A percentile compares a stretch with the other conserved stretches of the same genome.
Evolutionary conservation across 148 eudicot species (phyloP).

Genomic region (Beta vulgaris): DNA sequence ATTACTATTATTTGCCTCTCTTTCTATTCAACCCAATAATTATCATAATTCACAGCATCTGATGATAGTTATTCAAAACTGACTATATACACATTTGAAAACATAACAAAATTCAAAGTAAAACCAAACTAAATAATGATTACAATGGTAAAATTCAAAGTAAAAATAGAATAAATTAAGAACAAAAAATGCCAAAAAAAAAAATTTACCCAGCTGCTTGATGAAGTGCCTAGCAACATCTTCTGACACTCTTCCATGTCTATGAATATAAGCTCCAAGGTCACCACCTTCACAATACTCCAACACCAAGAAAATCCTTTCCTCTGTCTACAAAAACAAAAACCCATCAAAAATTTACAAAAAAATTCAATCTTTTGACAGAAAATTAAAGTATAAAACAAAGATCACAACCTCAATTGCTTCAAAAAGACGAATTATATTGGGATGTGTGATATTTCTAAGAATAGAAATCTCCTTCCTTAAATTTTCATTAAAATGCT

Average conservation of each 20-base stretch:
- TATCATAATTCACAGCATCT: conserved; percentile 7
- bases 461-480: conserved; percentile 53
- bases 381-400: not conserved
- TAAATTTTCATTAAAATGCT: conserved; percentile 44
- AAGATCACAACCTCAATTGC: conserved; percentile 41
- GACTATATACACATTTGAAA: not conserved
- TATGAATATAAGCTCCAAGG: conserved; percentile 47
- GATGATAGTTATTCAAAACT: conserved; percentile 6
- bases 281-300: conserved; percentile 59
- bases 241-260: conserved; percentile 49
- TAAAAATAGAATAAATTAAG: not conserved
- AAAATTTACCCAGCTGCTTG: conserved; percentile 44
- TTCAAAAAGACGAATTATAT: conserved; percentile 50
- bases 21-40: conserved; percentile 3
- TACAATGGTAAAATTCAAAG: not conserved
- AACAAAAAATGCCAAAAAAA: not conserved
- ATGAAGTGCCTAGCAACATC: conserved; percentile 54
- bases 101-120: conserved; percentile 7
- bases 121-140: not conserved
- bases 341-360: not conserved
- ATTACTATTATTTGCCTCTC: not conserved
- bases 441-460: conserved; percentile 44
- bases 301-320: conserved; percentile 48
- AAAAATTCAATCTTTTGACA: not conserved
- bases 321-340: conserved; percentile 37